Conservation (phyloP, 177 flowering plant genomes). For the Tripterygium wilfordii region DNA sequence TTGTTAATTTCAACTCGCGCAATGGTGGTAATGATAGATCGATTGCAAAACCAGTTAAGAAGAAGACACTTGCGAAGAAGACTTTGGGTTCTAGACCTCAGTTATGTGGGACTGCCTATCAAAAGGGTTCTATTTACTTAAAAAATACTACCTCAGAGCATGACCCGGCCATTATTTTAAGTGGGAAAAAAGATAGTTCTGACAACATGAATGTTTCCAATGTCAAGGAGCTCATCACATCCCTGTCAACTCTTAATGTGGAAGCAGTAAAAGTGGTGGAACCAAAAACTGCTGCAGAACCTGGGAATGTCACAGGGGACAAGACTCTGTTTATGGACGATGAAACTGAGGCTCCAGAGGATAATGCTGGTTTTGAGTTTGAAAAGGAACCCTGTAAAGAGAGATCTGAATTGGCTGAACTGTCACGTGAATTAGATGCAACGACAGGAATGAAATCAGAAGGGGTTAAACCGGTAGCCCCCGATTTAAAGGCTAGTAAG, state of each 20-base stretch:
- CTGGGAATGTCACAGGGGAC: conserved; percentile 6
- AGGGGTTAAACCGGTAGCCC: neutral
- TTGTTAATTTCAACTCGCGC: conserved; percentile 7
- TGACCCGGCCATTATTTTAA: conserved; percentile 9
- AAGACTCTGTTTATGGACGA: conserved; percentile 23
- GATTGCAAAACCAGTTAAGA: conserved; percentile 20
- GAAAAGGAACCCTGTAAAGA: conserved; percentile 10
- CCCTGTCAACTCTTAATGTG: conserved; percentile 1
- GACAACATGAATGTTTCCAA: conserved; percentile 3
- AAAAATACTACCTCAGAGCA: conserved; percentile 14
- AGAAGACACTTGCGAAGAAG: conserved; percentile 35
- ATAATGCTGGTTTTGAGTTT: conserved; percentile 14
- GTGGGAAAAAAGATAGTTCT: conserved; percentile 13
- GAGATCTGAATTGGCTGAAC: conserved; percentile 11
- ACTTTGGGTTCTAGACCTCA: conserved; percentile 40
- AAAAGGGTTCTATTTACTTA: conserved; percentile 29
- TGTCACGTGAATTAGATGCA: conserved; percentile 4
- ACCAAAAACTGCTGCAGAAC: neutral
- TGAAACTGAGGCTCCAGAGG: conserved; percentile 59
- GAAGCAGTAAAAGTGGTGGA: conserved; percentile 6
- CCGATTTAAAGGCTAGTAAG: neutral
- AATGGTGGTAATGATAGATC: conserved; percentile 15
- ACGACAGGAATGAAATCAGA: conserved; percentile 8
- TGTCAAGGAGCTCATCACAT: conserved; percentile 11
- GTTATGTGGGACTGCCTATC: conserved; percentile 16